Percentiles rank a stretch among this genome's conserved stretches.
Conservation (phyloP, 768 basidiomycete species). For the Pleurotus tuber-regium region DNA sequence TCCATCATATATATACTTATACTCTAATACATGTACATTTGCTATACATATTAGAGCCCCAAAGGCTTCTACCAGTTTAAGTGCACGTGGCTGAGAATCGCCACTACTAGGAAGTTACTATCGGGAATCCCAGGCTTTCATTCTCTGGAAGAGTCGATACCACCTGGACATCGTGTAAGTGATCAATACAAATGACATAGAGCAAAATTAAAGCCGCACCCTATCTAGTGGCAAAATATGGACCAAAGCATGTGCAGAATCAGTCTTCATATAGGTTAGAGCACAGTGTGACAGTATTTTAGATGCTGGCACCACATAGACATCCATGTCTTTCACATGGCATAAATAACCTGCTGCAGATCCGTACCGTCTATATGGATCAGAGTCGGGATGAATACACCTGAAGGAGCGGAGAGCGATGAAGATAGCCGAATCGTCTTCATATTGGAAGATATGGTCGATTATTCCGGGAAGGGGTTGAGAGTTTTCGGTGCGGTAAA, state of each 20-base stretch:
- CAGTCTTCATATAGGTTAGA: slow-evolving; percentile 3
- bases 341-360: slow-evolving; percentile 16
- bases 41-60: no score
- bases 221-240: background rate
- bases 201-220: no score
- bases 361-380: slow-evolving; percentile 14
- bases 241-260: background rate
- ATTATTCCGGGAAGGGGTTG: slow-evolving; percentile 2
- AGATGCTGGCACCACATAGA: slow-evolving; percentile 11
- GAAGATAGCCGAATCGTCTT: slow-evolving; percentile 7
- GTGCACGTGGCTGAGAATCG: no score
- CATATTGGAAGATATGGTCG: slow-evolving; percentile 10
- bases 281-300: slow-evolving; percentile 12
- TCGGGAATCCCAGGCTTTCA: no score
- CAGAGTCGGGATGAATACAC: background rate
- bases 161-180: no score
- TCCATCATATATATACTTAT: no score
- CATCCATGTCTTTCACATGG: background rate
- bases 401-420: background rate
- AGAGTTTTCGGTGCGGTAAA: background rate
- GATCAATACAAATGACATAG: no score
- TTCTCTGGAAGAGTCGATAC: no score
- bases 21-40: no score
- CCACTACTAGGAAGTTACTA: no score
- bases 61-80: no score